Evolutionary conservation across 2,329 filamentous ascomycete genomes (phyloP), one percentile per base, ranked within the genome.

Genomic region (Colletotrichum horii): DNA sequence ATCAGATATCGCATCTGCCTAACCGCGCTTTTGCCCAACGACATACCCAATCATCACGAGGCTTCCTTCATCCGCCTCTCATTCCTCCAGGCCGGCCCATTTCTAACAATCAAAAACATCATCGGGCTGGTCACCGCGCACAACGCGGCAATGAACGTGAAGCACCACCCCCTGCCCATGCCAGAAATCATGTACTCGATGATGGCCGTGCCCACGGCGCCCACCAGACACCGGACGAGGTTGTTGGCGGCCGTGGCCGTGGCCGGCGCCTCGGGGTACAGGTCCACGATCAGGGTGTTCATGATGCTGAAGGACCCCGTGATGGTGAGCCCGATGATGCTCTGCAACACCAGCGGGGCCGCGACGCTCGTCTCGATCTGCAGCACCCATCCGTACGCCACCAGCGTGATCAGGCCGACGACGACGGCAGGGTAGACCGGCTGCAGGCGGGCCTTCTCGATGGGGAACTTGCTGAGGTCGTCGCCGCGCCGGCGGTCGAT

Each of bases 161-260:
- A 93, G n/a, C 88, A 89, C 91, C 91, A 93, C 0, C 91, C 92
- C 32, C 88, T 81, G 6, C 92, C 92, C 84, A 93, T 88, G 0
- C 82, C 83, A 8, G 83, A 77, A 32, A 93, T 88, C 87, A 94
- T 91, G 67, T 87, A 84, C 67, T 92, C 88, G 52, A 94, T 90
- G 11, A 92, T 85, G 0, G 90, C 91, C 26, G 91, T 92, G 4
- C 88, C 89, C 2, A 85, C 88, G 0, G 92, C 93, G 28, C 91
- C 92, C 56, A 91, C 83, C 22, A 91, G 82, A 80, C 92, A 94
- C n/a, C 92, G 84, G 6, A 91, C 87, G 5, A 94, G 83, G 76
- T 94, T 94, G 77, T 92, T 92, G 1, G 92, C 90, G 0, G 92
- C 92, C 3, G 91, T 91, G 0, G 90, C 91, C 0, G 91, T 93